Percentiles rank a stretch among this genome's conserved stretches.
Evolutionary conservation across 768 basidiomycete species (phyloP).

Genomic region (Fomitopsis pulvina): DNA sequence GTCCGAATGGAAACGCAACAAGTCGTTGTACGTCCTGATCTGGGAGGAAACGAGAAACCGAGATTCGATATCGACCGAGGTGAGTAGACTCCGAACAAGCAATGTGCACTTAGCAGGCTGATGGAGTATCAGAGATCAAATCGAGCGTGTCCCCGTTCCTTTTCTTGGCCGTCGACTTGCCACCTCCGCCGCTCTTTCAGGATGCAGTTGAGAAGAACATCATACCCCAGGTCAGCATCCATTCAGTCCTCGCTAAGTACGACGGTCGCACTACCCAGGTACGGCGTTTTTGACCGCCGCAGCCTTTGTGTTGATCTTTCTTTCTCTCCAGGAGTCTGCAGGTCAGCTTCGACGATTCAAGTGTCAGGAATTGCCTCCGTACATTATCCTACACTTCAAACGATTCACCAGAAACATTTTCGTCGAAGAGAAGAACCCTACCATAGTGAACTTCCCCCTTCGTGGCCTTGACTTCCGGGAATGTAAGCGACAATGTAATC

Average conservation of each 20-base stretch:
- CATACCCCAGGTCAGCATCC: constrained; percentile 93
- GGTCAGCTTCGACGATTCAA: constrained; percentile 87
- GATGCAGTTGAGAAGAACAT: constrained; percentile 97
- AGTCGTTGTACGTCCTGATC: constrained; percentile 77
- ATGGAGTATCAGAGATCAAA: constrained; percentile 65
- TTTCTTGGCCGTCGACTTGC: constrained; percentile 92
- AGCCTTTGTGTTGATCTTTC: neutral
- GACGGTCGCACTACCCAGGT: constrained; percentile 90
- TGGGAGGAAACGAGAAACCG: constrained; percentile 72
- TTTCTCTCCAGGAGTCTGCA: constrained; percentile 59
- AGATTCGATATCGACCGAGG: constrained; percentile 94
- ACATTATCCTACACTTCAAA: constrained; percentile 93
- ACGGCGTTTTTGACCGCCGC: constrained; percentile 9
- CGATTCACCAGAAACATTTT: constrained; percentile 95
- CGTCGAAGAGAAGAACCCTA: constrained; percentile 98
- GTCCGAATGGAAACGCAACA: constrained; percentile 91
- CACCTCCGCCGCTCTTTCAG: constrained; percentile 96
- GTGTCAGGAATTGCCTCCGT: constrained; percentile 82
- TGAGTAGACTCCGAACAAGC: constrained; percentile 20
- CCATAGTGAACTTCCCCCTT: constrained; percentile 95
- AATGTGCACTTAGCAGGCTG: constrained; percentile 8
- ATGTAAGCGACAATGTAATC: constrained; percentile 51
- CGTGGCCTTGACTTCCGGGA: constrained; percentile 88
- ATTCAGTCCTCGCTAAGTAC: constrained; percentile 88
- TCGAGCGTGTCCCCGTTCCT: constrained; percentile 84